These are phyloP conservation scores for Aspergillus sp. DNA, from an alignment of 2,329 filamentous ascomycete species.

Conservation along the genomic window DNA sequence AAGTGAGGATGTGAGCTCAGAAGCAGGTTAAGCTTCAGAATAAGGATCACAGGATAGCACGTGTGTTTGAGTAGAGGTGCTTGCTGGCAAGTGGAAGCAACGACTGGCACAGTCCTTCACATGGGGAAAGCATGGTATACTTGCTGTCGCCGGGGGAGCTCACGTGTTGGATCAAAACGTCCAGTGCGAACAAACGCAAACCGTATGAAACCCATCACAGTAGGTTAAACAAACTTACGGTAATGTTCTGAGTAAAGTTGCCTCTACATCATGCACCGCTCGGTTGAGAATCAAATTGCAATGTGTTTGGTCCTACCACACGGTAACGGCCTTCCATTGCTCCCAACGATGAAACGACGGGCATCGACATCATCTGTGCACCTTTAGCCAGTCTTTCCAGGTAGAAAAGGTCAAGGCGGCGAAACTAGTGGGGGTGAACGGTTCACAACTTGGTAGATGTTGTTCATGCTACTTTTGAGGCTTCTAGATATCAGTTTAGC, in stretches of 20 bases:
- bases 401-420: background rate
- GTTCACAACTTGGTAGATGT: background rate
- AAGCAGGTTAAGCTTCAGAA: background rate
- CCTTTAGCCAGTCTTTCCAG: background rate
- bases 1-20: too few relatives aligned
- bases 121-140: conserved; percentile 3
- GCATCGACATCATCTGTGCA: background rate
- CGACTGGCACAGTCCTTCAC: background rate
- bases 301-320: background rate
- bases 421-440: background rate
- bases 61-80: background rate
- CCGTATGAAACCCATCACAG: background rate
- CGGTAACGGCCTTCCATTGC: background rate
- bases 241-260: background rate
- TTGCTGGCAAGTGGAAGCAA: background rate
- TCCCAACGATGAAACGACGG: background rate
- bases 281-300: background rate
- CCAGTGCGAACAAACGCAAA: background rate
- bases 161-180: background rate
- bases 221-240: background rate
- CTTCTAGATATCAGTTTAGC: background rate
- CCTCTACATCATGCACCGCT: background rate
- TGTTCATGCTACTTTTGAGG: background rate
- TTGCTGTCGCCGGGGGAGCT: background rate
- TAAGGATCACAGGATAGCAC: background rate